A percentile compares a stretch with the other conserved stretches of the same genome.
phyloP scores from a whole-genome alignment of 805 yeast species.

The Candida silvicultrix region DNA sequence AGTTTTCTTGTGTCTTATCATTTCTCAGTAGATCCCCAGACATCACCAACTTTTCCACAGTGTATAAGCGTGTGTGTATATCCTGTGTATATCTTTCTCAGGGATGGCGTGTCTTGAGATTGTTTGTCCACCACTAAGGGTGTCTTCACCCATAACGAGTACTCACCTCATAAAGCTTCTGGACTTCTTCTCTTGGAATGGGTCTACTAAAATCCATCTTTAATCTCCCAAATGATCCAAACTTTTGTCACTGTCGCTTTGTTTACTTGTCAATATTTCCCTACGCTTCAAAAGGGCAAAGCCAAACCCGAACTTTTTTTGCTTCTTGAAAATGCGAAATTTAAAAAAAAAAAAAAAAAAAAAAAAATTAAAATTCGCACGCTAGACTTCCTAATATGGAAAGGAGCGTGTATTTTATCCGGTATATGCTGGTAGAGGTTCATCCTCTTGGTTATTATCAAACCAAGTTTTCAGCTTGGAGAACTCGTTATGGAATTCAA shows the following conservation, averaged over 20 bases:
- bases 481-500: constrained; percentile 31
- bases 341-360: no score
- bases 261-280: constrained; percentile 1
- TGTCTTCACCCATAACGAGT: background rate
- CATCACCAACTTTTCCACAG: background rate
- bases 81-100: background rate
- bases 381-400: constrained; percentile 4
- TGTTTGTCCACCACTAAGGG: background rate
- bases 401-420: background rate
- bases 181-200: constrained; percentile 21
- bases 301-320: background rate
- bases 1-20: background rate
- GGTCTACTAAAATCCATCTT: constrained; percentile 19
- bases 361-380: no score
- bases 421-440: constrained; percentile 38
- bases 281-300: constrained; percentile 1
- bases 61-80: background rate
- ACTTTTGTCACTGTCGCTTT: background rate
- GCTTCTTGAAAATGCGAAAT: background rate
- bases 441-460: constrained; percentile 34
- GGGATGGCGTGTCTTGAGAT: background rate
- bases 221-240: background rate
- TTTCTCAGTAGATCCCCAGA: background rate
- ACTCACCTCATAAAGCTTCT: constrained; percentile 22
- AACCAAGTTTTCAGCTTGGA: constrained; percentile 28